Base-by-base conservation (phyloP, 2,329 filamentous ascomycete genomes). In the Fusarium sp. region DNA sequence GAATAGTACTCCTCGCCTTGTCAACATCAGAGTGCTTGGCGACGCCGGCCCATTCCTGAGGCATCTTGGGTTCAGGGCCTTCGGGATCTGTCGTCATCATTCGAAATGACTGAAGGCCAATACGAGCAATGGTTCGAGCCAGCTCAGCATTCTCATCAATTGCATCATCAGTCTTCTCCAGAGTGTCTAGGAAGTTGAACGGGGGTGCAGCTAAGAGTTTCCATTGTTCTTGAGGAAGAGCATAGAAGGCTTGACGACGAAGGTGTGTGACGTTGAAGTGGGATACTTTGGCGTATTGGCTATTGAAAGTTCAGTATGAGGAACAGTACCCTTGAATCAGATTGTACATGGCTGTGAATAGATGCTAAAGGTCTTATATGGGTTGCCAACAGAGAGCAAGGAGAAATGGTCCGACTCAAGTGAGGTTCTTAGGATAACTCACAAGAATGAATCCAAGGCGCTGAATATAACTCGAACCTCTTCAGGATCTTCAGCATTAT, bases 211-310 rank as follows among this genome's bases (percentile, higher is more conserved):
- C 91, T 2, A 99, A 88, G 78, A 97, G 87, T 77, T 93, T 89
- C 91, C 94, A 96, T 80, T 99, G 95, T 4, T 88, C 85, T 65
- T 92, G 90, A 3, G 95, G 94, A 10, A 99, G 87, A 14, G 94
- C 93, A 81, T 98, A 99, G 82, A 99, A 98, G 19, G 94, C 92
- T 81, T 96, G 94, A 33, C 97, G 91, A 27, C 96, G 92, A 23
- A 95, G 88, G 81, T 98, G 95, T 9, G 95, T 98, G 72, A 93
- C 92, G 81, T 97, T 97, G 83, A 93, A 93, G 80, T 98, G 95
- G 10, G 95, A 93, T 29, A 91, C 89, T 77, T 91, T 92, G 72
- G 93, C 91, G 80, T 98, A 98, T 82, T 95, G 93, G 60, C 94
- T 97, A 75, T 39, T 52, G 54, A 44, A 27, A 33, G 71, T 70